Percentiles rank a stretch among this genome's conserved stretches.
Evolutionary conservation across 345 rosid genomes (phyloP).

Genomic region (Pelargonium nanum): DNA sequence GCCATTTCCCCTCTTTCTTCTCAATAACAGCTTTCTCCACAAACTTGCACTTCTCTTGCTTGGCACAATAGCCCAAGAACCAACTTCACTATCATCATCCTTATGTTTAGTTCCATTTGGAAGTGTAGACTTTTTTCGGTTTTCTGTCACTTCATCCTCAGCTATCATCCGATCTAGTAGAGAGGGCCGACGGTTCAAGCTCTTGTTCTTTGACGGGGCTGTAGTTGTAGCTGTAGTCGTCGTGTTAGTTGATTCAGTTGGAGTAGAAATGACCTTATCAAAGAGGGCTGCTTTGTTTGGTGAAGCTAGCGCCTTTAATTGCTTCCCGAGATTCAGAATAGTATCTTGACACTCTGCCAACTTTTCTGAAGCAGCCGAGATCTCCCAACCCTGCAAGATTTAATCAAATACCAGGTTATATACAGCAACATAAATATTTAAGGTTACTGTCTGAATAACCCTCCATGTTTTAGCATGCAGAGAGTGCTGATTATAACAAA

Average conservation of each 20-base stretch:
- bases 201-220: constrained; percentile 27
- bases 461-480: too few relatives aligned
- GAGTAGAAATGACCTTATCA: constrained; percentile 34
- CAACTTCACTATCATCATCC: constrained; percentile 18
- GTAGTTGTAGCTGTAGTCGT: constrained; percentile 11
- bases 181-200: constrained; percentile 45
- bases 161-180: constrained; percentile 78
- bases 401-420: background rate
- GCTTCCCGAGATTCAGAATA: constrained; percentile 76
- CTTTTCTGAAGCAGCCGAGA: constrained; percentile 84
- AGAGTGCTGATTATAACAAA: too few relatives aligned
- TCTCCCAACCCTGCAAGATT: constrained; percentile 59
- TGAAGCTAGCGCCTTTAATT: constrained; percentile 65
- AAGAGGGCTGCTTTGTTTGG: constrained; percentile 48
- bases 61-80: constrained; percentile 46
- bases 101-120: constrained; percentile 19
- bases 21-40: constrained; percentile 66
- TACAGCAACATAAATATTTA: background rate
- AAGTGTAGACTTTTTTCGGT: constrained; percentile 29
- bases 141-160: constrained; percentile 42
- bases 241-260: constrained; percentile 13
- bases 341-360: constrained; percentile 92
- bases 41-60: constrained; percentile 42
- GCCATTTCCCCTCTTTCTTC: constrained; percentile 38
- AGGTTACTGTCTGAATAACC: too few relatives aligned